A percentile compares a stretch with the other conserved stretches of the same genome.
phyloP scores from a whole-genome alignment of 2,329 filamentous ascomycete species.

The Cercospora berteroae region DNA sequence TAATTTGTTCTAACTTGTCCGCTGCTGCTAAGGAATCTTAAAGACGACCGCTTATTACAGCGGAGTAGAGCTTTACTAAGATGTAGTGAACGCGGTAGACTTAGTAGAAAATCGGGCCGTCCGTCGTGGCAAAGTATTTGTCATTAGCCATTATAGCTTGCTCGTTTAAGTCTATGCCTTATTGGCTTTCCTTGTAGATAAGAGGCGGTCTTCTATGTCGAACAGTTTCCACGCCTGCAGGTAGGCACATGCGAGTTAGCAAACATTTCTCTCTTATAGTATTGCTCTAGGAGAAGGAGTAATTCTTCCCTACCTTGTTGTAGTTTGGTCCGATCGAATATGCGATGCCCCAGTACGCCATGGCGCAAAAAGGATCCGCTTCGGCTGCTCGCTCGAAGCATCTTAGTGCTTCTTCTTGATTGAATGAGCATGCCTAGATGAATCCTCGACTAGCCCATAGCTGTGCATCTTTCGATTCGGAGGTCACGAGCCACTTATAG shows the following conservation, averaged over 20 bases:
- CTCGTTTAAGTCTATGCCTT: not conserved
- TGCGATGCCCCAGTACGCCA: not conserved
- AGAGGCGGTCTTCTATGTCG: not conserved
- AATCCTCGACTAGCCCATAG: not conserved
- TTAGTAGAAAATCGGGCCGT: not conserved
- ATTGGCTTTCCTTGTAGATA: not conserved
- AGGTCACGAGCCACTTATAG: not conserved
- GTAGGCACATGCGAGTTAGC: not conserved
- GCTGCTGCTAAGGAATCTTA: not conserved
- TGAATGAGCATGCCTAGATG: not conserved
- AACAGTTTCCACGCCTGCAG: not conserved
- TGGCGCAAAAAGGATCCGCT: not conserved
- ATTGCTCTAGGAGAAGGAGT: not conserved
- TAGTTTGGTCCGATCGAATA: not conserved
- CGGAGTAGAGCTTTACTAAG: not conserved
- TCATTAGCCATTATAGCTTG: not conserved
- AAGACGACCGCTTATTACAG: not conserved
- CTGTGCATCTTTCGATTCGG: not conserved
- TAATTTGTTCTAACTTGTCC: not conserved
- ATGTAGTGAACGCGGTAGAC: not conserved
- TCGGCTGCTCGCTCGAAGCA: not conserved
- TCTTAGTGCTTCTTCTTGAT: not conserved
- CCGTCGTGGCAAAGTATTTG: not conserved
- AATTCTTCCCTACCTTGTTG: not conserved
- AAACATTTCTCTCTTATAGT: not conserved